Conservation (phyloP, 768 basidiomycete species). For the Suillus discolor region DNA sequence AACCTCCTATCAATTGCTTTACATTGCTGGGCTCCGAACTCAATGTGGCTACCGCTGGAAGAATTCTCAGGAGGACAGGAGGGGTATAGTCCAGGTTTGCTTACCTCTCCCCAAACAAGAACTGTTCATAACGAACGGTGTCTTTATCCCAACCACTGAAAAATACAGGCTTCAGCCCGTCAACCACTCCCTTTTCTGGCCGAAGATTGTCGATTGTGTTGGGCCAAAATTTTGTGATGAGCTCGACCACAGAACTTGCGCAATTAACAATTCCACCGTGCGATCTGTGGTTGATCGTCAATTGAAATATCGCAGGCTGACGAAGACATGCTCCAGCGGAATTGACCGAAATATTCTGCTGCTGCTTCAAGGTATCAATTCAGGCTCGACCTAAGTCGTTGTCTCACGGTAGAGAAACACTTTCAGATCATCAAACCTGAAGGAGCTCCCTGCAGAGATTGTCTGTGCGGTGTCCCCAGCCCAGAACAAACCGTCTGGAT, state of each 20-base stretch:
- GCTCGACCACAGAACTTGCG: conserved; percentile 63
- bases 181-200: conserved; percentile 56
- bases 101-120: conserved; percentile 54
- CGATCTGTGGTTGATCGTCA: conserved; percentile 68
- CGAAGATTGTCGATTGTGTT: conserved; percentile 61
- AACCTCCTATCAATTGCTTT: neutral
- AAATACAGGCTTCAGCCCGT: conserved; percentile 60
- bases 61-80: conserved; percentile 16
- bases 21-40: conserved; percentile 73
- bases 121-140: conserved; percentile 52
- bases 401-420: conserved; percentile 55
- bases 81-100: conserved; percentile 6
- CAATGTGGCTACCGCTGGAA: conserved; percentile 48
- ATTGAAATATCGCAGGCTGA: conserved; percentile 50
- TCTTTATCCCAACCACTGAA: conserved; percentile 50
- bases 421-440: conserved; percentile 71
- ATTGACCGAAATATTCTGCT: conserved; percentile 16
- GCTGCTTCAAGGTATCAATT: conserved; percentile 16
- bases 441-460: conserved; percentile 75
- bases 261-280: conserved; percentile 74
- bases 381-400: neutral
- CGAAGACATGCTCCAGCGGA: conserved; percentile 18
- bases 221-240: conserved; percentile 64
- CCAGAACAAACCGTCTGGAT: conserved; percentile 72
- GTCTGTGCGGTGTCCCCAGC: conserved; percentile 83